phyloP scores from a whole-genome alignment of 2,329 filamentous ascomycete species.

The Microcyclospora pomicola region DNA sequence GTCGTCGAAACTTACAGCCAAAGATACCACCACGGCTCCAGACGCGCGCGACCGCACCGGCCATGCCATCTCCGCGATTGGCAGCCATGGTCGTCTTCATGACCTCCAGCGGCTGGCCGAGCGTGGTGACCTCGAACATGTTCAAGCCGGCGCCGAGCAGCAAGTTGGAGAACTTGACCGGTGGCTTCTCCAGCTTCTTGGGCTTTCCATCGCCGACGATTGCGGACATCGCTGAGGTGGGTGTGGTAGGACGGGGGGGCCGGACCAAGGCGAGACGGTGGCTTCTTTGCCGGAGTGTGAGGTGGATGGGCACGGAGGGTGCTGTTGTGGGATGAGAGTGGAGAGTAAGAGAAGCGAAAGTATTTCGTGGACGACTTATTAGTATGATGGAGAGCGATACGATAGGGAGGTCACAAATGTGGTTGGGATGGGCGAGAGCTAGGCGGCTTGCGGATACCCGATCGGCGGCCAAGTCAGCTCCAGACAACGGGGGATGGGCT shows the following conservation, averaged over 20 bases:
- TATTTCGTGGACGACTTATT: no score
- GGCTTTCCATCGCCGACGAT: constrained; percentile 23
- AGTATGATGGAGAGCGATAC: no score
- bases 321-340: constrained; percentile 4
- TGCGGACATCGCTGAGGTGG: constrained; percentile 33
- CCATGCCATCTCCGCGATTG: constrained; percentile 80
- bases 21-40: constrained; percentile 88
- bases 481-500: no score
- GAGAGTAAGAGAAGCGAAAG: constrained; percentile 3
- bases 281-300: constrained; percentile 57
- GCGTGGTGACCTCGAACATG: constrained; percentile 73
- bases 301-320: constrained; percentile 2
- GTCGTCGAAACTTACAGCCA: constrained; percentile 58
- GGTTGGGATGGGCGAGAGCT: no score
- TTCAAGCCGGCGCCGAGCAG: constrained; percentile 87
- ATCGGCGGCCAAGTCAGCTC: no score
- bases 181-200: constrained; percentile 84
- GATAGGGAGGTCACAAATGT: no score
- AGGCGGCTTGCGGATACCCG: no score
- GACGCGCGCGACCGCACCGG: constrained; percentile 66
- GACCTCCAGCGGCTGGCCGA: constrained; percentile 84
- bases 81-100: constrained; percentile 99
- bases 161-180: constrained; percentile 98
- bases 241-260: constrained; percentile 37
- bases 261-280: constrained; percentile 92